Base-by-base conservation (phyloP, 2,329 filamentous ascomycete species). In the Xylaria sp. region DNA sequence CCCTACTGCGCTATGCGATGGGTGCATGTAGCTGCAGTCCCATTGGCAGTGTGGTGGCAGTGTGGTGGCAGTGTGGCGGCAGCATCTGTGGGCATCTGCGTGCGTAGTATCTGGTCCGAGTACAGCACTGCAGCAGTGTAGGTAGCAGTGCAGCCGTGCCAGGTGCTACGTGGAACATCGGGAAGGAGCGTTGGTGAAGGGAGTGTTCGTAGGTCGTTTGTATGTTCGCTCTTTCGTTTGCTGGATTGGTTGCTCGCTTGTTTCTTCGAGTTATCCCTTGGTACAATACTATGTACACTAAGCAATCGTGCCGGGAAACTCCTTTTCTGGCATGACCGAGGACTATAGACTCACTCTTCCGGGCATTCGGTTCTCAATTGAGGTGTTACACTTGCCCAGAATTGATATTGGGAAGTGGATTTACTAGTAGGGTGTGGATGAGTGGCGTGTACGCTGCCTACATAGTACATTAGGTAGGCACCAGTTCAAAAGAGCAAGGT, bases 111-210 rank as follows among this genome's bases (percentile, higher is more conserved):
- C 13, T 54, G 32, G 51, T 32, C 34, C 10, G 15, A 8, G 25
- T 34, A 8, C 25, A 52, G 50, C n/a, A 54, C 6, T 34, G 32
- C n/a, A 55, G 52, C n/a, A 55, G 52, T 20, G 34, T 56, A 37
- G 23, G 34, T 37, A 10, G 34, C 10, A 37, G 25, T 63, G 51
- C 61, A 63, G 52, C 61, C 44, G 63, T 59, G 39, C 56, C 23
- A 58, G 56, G 56, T 58, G 63, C 50, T 65, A 65, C 63, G 63
- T 60, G 50, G 63, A 59, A 58, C n/a, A 37, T 54, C 25, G 39
- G 46, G 12, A 60, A 56, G 25, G 56, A 23, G 55, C 39, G 39
- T 58, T 23, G 39, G 56, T 28, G 20, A 52, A 46, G 62, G 54
- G 18, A 46, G 18, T 28, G 28, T 28, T 28, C 28, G 41, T 13